A percentile compares a stretch with the other conserved stretches of the same genome.
These are phyloP conservation scores for Bruguiera gymnorhiza DNA, from an alignment of 345 rosid genomes.

Conservation along the genomic window DNA sequence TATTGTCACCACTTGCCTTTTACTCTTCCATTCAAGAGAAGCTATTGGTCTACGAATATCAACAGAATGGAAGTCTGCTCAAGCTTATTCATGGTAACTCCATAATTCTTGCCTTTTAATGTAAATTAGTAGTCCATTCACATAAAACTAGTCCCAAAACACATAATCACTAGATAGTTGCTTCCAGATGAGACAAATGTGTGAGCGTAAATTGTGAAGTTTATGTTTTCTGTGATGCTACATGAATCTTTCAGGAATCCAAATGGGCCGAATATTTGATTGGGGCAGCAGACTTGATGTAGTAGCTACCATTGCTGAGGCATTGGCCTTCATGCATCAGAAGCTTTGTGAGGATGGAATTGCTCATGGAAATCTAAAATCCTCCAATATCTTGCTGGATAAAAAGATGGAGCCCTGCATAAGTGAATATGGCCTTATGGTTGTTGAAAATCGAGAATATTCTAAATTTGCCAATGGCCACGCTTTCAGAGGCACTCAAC, in stretches of 20 bases:
- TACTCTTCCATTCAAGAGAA: conserved; percentile 51
- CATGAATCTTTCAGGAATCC: conserved; percentile 33
- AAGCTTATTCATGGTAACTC: conserved; percentile 49
- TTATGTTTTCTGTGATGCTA: neutral
- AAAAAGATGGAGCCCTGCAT: conserved; percentile 52
- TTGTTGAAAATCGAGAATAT: conserved; percentile 15
- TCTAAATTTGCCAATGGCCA: conserved; percentile 3
- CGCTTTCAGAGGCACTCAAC: neutral
- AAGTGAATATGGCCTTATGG: conserved; percentile 59
- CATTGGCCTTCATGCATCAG: conserved; percentile 50
- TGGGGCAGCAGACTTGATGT: conserved; percentile 49
- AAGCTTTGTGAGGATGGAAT: conserved; percentile 30
- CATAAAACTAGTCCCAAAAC: too few relatives aligned
- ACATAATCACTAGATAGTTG: neutral
- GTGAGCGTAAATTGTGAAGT: too few relatives aligned
- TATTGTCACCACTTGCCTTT: conserved; percentile 49
- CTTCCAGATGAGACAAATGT: too few relatives aligned
- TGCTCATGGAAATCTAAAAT: conserved; percentile 60
- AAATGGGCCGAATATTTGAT: conserved; percentile 31
- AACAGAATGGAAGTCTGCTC: conserved; percentile 50
- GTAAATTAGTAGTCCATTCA: neutral
- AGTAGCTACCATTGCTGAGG: conserved; percentile 39
- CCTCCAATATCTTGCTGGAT: conserved; percentile 52
- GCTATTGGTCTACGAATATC: conserved; percentile 53
- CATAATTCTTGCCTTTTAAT: neutral